Evolutionary conservation across 2,329 filamentous ascomycete species (phyloP).

Genomic region (Hypoxylon sp.): DNA sequence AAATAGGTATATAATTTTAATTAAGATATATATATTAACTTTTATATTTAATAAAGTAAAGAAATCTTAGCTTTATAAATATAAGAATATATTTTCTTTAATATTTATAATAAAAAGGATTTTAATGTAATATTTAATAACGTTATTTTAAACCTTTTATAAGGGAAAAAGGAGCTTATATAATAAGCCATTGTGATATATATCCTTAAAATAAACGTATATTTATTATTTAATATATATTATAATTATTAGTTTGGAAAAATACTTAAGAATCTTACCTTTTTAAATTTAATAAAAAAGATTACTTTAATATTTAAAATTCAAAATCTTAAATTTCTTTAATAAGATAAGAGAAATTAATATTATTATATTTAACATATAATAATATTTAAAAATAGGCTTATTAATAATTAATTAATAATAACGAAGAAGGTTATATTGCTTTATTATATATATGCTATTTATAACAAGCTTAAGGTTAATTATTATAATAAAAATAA

Average conservation of each 20-base stretch:
- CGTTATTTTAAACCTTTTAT: background rate
- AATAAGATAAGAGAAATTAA: background rate
- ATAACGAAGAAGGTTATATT: background rate
- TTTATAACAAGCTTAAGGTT: slow-evolving; percentile 6
- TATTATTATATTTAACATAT: background rate
- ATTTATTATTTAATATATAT: background rate
- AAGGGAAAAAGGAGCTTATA: too few relatives aligned
- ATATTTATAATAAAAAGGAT: background rate
- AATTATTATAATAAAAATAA: too few relatives aligned
- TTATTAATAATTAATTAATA: slow-evolving; percentile 6
- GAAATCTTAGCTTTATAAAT: too few relatives aligned
- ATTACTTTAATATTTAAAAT: too few relatives aligned
- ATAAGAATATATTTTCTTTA: too few relatives aligned
- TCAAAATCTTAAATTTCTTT: background rate
- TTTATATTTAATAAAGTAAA: too few relatives aligned
- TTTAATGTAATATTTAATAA: background rate
- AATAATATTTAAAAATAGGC: slow-evolving; percentile 3
- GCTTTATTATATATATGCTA: slow-evolving; percentile 9
- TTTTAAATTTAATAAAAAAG: background rate
- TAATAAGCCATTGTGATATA: background rate
- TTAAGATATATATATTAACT: too few relatives aligned
- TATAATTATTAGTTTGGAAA: background rate
- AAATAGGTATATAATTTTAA: background rate
- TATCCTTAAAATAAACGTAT: background rate
- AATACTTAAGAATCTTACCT: background rate